Percentiles rank a stretch among this genome's conserved stretches.
Conservation (phyloP, 2,329 filamentous ascomycete species). For the Aphanoascus verrucosus region DNA sequence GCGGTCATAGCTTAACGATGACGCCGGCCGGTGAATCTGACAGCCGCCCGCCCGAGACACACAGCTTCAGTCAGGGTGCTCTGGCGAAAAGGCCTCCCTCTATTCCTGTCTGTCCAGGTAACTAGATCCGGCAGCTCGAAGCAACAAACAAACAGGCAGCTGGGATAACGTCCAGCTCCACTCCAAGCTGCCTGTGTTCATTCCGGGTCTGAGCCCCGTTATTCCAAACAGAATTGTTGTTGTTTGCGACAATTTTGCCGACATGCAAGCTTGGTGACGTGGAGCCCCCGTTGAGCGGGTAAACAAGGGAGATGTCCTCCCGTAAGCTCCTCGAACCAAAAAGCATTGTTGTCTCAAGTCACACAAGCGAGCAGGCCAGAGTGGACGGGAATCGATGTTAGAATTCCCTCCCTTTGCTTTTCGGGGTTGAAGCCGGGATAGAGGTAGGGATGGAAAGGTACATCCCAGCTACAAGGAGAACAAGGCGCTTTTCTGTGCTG, state of each 20-base stretch:
- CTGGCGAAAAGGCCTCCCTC: neutral
- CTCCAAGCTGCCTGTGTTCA: too few relatives aligned
- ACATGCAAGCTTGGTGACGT: conserved; percentile 1
- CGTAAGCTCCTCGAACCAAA: neutral
- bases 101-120: neutral
- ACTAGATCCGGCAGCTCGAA: too few relatives aligned
- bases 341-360: neutral
- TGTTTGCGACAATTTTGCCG: neutral
- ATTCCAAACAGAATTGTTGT: too few relatives aligned
- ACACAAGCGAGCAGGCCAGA: neutral
- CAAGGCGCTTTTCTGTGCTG: neutral
- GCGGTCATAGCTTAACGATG: neutral
- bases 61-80: neutral
- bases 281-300: neutral
- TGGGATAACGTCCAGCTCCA: too few relatives aligned
- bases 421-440: neutral
- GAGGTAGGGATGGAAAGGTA: conserved; percentile 4
- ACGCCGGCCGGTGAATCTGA: neutral
- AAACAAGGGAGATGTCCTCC: neutral
- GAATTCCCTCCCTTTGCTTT: neutral
- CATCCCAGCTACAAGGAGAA: conserved; percentile 4
- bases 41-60: neutral
- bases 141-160: too few relatives aligned
- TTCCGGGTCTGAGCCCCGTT: too few relatives aligned
- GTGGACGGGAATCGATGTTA: neutral